Evolutionary conservation across 208 protist genomes (phyloP).

Genomic region (Trypanosoma scelopori): DNA sequence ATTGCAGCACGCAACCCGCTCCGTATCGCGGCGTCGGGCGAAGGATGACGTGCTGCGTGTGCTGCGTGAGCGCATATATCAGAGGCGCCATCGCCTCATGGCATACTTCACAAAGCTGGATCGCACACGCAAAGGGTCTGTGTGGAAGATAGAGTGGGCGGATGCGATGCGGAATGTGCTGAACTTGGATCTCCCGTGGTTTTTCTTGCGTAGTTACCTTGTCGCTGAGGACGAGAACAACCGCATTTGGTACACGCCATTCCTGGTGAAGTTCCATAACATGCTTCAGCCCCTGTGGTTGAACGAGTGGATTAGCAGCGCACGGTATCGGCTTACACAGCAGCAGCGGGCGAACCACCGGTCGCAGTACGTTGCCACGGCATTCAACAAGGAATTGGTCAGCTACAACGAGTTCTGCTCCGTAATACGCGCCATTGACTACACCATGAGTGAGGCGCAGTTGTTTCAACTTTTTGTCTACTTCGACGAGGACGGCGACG

Average conservation of each 20-base stretch:
- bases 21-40: conserved; percentile 47
- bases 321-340: conserved; percentile 60
- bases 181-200: conserved; percentile 86
- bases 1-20: conserved; percentile 12
- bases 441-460: conserved; percentile 75
- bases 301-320: conserved; percentile 65
- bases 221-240: conserved; percentile 65
- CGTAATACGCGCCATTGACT: conserved; percentile 82
- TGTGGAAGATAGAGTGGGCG: conserved; percentile 92
- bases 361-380: conserved; percentile 67
- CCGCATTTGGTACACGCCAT: conserved; percentile 77
- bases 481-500: conserved; percentile 59
- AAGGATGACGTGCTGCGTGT: conserved; percentile 85
- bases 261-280: conserved; percentile 78
- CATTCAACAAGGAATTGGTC: conserved; percentile 75
- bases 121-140: conserved; percentile 85
- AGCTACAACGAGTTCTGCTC: conserved; percentile 89
- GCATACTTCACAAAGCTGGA: conserved; percentile 87
- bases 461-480: conserved; percentile 85
- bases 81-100: conserved; percentile 82
- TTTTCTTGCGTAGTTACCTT: conserved; percentile 83
- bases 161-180: conserved; percentile 87
- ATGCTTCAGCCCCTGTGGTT: conserved; percentile 67
- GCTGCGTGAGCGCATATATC: conserved; percentile 81
- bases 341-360: conserved; percentile 81